Evolutionary conservation across 805 yeast species (phyloP).

Genomic region (Hanseniaspora pseudoguilliermondii): DNA sequence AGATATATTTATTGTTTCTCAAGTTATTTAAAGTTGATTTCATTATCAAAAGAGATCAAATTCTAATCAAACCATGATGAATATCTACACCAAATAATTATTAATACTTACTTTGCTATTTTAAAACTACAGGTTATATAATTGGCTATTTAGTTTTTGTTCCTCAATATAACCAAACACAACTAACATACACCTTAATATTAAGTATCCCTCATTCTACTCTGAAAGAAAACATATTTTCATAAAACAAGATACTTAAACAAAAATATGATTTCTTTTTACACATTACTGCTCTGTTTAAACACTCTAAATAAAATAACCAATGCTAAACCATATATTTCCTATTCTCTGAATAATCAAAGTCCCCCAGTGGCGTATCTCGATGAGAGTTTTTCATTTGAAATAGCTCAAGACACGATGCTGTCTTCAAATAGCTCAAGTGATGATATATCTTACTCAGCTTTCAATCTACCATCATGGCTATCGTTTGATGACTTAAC

Average conservation of each 20-base stretch:
- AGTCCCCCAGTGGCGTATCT: constrained; percentile 78
- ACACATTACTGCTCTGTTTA: not conserved
- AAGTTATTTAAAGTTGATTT: no score
- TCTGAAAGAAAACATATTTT: not conserved
- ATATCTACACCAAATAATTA: not conserved
- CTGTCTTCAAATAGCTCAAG: constrained; percentile 27
- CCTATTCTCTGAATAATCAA: constrained; percentile 43
- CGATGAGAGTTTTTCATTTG: constrained; percentile 47
- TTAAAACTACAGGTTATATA: not conserved
- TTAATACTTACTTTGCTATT: not conserved
- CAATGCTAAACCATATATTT: constrained; percentile 17
- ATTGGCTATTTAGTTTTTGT: no score
- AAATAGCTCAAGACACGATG: constrained; percentile 61
- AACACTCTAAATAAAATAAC: not conserved
- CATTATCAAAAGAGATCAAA: not conserved
- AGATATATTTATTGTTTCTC: no score
- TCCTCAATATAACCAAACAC: not conserved
- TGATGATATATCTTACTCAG: constrained; percentile 38
- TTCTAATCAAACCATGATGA: not conserved
- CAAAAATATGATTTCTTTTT: not conserved
- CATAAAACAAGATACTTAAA: not conserved
- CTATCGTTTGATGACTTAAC: constrained; percentile 56
- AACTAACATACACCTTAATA: not conserved
- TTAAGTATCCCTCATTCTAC: not conserved
- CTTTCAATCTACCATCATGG: constrained; percentile 62